Evolutionary conservation across 129 eudicot species (phyloP), one percentile per base, ranked within the genome.

Genomic region (Ambrosia artemisiifolia): DNA sequence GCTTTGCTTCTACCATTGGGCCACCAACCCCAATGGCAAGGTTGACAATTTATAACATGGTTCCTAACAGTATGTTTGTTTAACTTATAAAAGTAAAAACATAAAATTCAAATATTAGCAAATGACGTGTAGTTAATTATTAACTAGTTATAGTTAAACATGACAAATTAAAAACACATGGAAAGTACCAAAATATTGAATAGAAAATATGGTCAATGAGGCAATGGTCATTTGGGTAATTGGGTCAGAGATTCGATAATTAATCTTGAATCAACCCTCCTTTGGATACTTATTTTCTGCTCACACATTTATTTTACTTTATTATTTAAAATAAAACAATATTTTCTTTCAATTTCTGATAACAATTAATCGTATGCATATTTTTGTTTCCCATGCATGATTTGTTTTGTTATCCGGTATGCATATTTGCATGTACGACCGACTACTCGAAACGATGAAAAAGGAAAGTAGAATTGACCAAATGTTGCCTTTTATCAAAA

Each of bases 251-350:
- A 78, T 78, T 77, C 76, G 81, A 70, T 62, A 50, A 77, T 36
- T 43, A 69, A 60, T 77, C 63, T 64, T 70, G 72, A 78, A 64
- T 78, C 66, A 50, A 76, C 67, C 70, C 71, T 35, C 65, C 81
- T 77, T 78, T 24, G 76, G 76, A 77, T 77, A 62, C 81, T 77
- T 69, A 30, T 63, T 70, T 77, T 62, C 71, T 63, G 76, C 38
- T 34, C 43, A 35, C 56, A 51, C 38, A 49, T n/a, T 70, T 70
- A 51, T 65, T 75, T 54, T 30, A 50, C 10, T 65, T 48, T 54
- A 18, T 60, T 73, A 38, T 66, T 3, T 5, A 12, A 60, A 77
- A 77, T 17, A 60, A 16, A 69, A 35, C 56, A 69, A 50, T 69
- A 47, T 62, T 49, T 47, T 38, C 43, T 53, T 20, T 24, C 38